A percentile compares a stretch with the other conserved stretches of the same genome.
phyloP scores from a whole-genome alignment of 2,329 filamentous ascomycete genomes.

The Apiospora saccharicola region DNA sequence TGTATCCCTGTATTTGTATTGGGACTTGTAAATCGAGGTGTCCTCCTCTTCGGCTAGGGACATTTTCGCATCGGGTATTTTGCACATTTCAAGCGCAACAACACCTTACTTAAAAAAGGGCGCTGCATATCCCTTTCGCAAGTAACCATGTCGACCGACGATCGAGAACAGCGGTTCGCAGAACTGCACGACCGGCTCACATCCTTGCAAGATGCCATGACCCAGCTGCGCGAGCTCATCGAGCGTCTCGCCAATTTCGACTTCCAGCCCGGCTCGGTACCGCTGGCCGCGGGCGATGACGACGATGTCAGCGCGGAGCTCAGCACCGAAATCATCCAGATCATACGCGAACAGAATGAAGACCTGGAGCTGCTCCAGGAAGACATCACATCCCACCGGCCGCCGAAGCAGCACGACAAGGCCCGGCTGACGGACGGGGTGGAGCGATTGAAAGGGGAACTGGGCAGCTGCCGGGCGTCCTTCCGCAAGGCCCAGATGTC shows the following conservation, averaged over 20 bases:
- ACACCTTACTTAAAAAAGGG: not conserved
- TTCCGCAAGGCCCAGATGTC: conserved; percentile 85
- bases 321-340: conserved; percentile 79
- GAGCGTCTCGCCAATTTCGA: conserved; percentile 64
- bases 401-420: conserved; percentile 65
- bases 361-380: conserved; percentile 83
- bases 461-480: conserved; percentile 61
- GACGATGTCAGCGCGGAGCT: conserved; percentile 73
- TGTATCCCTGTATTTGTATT: not conserved
- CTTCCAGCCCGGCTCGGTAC: conserved; percentile 65
- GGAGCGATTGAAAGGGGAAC: conserved; percentile 67
- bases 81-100: not conserved
- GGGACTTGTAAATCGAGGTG: conserved; percentile 18
- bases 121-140: not conserved
- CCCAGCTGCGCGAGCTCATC: conserved; percentile 66
- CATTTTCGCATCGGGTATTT: not conserved
- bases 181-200: conserved; percentile 67
- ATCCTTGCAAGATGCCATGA: conserved; percentile 67
- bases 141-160: not conserved
- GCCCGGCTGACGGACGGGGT: conserved; percentile 72
- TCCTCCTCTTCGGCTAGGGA: conserved; percentile 5
- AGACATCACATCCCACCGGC: conserved; percentile 75
- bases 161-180: conserved; percentile 55
- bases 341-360: conserved; percentile 79
- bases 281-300: conserved; percentile 57